A percentile compares a stretch with the other conserved stretches of the same genome.
These are phyloP conservation scores for Aspergillus kassunensis DNA, from an alignment of 495 filamentous ascomycete genomes.

Conservation along the genomic window DNA sequence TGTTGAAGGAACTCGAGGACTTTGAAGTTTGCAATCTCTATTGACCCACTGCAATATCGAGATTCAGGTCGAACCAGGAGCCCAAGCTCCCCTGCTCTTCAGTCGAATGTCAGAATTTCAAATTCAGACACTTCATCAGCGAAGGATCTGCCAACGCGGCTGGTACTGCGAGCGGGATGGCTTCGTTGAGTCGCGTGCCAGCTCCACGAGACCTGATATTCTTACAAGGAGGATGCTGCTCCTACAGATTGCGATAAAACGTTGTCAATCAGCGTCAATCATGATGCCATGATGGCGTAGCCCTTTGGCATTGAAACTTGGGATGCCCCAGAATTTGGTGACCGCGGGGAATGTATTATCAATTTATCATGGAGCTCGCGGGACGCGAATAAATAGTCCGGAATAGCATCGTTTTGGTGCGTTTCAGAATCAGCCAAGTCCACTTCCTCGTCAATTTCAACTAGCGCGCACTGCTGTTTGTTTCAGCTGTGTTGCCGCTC, in stretches of 20 bases:
- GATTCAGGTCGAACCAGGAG: constrained; percentile 18
- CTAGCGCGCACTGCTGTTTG: constrained; percentile 20
- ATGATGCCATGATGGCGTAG: constrained; percentile 7
- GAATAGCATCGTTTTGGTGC: constrained; percentile 5
- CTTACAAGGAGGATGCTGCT: neutral
- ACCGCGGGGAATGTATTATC: constrained; percentile 5
- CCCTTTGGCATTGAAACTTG: neutral
- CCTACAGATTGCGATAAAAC: neutral
- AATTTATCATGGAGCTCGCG: too few relatives aligned
- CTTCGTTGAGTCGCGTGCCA: neutral
- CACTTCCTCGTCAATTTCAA: constrained; percentile 9
- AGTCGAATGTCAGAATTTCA: too few relatives aligned
- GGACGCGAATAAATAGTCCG: neutral
- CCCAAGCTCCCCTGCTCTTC: constrained; percentile 15
- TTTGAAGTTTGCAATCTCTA: constrained; percentile 15
- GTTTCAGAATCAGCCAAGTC: constrained; percentile 16
- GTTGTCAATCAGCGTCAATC: constrained; percentile 2
- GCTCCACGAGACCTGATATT: neutral
- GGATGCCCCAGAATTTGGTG: constrained; percentile 4
- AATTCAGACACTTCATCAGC: neutral
- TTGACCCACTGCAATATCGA: constrained; percentile 15
- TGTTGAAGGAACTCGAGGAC: neutral
- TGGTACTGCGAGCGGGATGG: neutral
- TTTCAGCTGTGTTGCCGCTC: constrained; percentile 15
- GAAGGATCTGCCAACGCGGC: constrained; percentile 4